A percentile compares a stretch with the other conserved stretches of the same genome.
Evolutionary conservation across 352 stramenopile species (phyloP).

Genomic region (Elongisporangium undulatum): DNA sequence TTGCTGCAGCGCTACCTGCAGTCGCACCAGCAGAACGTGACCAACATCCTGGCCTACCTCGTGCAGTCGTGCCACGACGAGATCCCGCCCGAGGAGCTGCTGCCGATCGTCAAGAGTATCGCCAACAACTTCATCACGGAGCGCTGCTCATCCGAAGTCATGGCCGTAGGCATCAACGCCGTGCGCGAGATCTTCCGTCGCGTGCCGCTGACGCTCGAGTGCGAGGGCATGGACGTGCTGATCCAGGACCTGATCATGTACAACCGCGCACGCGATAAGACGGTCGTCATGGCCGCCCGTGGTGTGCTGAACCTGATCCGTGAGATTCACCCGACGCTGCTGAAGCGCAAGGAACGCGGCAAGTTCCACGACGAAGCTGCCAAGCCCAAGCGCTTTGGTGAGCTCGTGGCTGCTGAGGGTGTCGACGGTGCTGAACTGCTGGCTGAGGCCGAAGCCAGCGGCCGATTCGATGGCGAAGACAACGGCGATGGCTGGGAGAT

Average conservation of each 20-base stretch:
- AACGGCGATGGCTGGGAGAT: conserved; percentile 83
- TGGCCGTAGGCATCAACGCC: conserved; percentile 98
- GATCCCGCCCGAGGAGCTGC: conserved; percentile 96
- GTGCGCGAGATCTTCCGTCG: conserved; percentile 93
- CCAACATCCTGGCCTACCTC: conserved; percentile 95
- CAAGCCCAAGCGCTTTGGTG: conserved; percentile 89
- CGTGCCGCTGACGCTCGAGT: conserved; percentile 93
- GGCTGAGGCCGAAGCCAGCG: conserved; percentile 62
- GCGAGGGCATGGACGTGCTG: conserved; percentile 89
- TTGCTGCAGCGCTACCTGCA: conserved; percentile 93
- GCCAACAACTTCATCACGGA: conserved; percentile 99
- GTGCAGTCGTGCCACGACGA: conserved; percentile 97
- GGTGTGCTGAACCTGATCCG: conserved; percentile 96
- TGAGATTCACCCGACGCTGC: conserved; percentile 92
- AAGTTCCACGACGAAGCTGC: conserved; percentile 85
- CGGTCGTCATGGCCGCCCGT: conserved; percentile 94
- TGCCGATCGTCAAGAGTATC: conserved; percentile 96
- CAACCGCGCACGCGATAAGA: conserved; percentile 95
- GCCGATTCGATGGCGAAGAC: conserved; percentile 77
- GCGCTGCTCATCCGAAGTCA: conserved; percentile 92
- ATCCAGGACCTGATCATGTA: conserved; percentile 95
- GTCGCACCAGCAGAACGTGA: conserved; percentile 89
- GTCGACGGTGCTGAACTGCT: conserved; percentile 97
- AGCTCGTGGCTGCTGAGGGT: conserved; percentile 87
- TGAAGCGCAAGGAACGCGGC: conserved; percentile 97